Evolutionary conservation across 352 stramenopile genomes (phyloP).

Genomic region (Phytophthora foliorum): DNA sequence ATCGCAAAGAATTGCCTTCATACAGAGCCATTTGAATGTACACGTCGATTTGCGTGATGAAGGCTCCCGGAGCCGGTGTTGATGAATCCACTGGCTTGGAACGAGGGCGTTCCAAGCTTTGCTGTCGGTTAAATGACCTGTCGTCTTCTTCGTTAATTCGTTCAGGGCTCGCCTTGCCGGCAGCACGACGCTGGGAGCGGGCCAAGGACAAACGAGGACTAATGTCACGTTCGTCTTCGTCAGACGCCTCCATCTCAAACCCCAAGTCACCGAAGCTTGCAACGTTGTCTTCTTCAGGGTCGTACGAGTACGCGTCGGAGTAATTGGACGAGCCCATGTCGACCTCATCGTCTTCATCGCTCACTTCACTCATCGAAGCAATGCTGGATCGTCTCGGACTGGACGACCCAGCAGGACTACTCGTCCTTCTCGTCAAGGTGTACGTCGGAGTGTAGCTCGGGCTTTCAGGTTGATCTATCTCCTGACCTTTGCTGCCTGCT

Average conservation of each 20-base stretch:
- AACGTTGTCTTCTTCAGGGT: conserved; percentile 36
- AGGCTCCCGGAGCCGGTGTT: conserved; percentile 12
- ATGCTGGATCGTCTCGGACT: conserved; percentile 23
- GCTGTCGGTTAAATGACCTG: conserved; percentile 17
- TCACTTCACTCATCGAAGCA: conserved; percentile 20
- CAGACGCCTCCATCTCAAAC: conserved; percentile 58
- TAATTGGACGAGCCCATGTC: conserved; percentile 38
- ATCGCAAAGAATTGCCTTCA: conserved; percentile 87
- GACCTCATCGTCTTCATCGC: conserved; percentile 32
- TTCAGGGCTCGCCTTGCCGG: conserved; percentile 18
- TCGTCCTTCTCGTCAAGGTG: conserved; percentile 30
- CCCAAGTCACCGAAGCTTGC: conserved; percentile 63
- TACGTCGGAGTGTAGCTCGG: conserved; percentile 28
- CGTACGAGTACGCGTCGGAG: conserved; percentile 31
- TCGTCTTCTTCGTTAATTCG: conserved; percentile 30
- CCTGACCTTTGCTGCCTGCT: conserved; percentile 45
- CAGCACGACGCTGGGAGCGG: conserved; percentile 19
- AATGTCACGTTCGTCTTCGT: conserved; percentile 17
- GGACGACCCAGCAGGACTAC: conserved; percentile 27
- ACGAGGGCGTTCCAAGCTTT: conserved; percentile 13
- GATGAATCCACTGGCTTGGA: conserved; percentile 33
- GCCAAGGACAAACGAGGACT: conserved; percentile 33
- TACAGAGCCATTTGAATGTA: conserved; percentile 97
- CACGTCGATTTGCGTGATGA: conserved; percentile 86
- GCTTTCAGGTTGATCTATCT: conserved; percentile 33